Evolutionary conservation across 139 green algal species (phyloP).

Genomic region (Ettlia oleoabundans): DNA sequence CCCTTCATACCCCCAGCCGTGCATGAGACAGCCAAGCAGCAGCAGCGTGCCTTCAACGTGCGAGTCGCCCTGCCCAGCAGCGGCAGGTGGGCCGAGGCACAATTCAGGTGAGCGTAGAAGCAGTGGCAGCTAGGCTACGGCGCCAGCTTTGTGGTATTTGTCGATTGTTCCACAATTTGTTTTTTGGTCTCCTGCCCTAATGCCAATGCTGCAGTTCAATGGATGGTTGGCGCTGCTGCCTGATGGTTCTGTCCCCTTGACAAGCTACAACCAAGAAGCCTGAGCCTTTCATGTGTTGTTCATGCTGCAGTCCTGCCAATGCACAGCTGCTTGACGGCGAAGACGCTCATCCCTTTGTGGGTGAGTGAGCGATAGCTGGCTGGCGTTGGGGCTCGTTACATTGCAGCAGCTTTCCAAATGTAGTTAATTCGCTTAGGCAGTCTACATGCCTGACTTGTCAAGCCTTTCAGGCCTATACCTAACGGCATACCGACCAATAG

Average conservation of each 20-base stretch:
- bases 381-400: no score
- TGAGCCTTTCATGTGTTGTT: background rate
- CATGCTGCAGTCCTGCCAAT: background rate
- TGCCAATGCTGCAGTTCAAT: background rate
- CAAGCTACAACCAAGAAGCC: background rate
- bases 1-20: background rate
- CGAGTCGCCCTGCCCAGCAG: background rate
- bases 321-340: background rate
- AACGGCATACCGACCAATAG: no score
- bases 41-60: background rate
- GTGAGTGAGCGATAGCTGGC: background rate
- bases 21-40: background rate
- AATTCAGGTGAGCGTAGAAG: background rate
- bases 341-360: background rate
- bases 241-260: background rate
- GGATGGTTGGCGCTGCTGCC: no score
- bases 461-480: no score
- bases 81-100: background rate
- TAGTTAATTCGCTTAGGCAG: no score
- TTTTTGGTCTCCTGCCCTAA: background rate
- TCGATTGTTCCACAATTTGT: background rate
- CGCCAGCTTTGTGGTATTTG: no score
- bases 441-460: no score
- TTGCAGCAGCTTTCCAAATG: no score
- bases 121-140: background rate